phyloP scores from a whole-genome alignment of 2,329 filamentous ascomycete genomes.

The Periconia macrospinosa region DNA sequence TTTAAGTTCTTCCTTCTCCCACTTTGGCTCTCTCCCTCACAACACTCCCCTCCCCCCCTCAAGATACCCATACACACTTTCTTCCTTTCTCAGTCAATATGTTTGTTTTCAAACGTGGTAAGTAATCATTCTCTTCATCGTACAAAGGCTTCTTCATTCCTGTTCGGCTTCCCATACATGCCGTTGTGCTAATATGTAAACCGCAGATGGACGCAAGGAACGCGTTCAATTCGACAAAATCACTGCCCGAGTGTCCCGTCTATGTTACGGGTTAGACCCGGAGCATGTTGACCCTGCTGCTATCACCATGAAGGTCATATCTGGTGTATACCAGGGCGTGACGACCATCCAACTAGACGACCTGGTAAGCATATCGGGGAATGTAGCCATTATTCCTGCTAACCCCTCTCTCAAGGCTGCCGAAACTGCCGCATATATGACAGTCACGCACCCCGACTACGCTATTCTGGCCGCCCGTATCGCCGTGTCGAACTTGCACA shows the following conservation, averaged over 20 bases:
- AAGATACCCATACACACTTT: conserved; percentile 30
- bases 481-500: conserved; percentile 98
- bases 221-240: conserved; percentile 99
- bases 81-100: conserved; percentile 34
- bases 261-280: conserved; percentile 95
- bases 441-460: conserved; percentile 97
- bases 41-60: conserved; percentile 18
- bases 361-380: conserved; percentile 65
- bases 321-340: conserved; percentile 97
- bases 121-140: conserved; percentile 16
- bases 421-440: conserved; percentile 99
- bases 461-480: conserved; percentile 98
- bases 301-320: conserved; percentile 99
- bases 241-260: conserved; percentile 93
- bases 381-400: not conserved
- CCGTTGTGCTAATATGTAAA: conserved; percentile 24
- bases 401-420: conserved; percentile 68
- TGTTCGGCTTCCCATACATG: conserved; percentile 13
- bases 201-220: conserved; percentile 94
- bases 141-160: conserved; percentile 8
- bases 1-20: conserved; percentile 30
- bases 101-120: conserved; percentile 49
- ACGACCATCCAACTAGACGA: conserved; percentile 96
- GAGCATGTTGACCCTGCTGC: conserved; percentile 96
- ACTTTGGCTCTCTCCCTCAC: conserved; percentile 10